Evolutionary conservation across 2,329 filamentous ascomycete species (phyloP).

Genomic region (Aspergillus unguis): DNA sequence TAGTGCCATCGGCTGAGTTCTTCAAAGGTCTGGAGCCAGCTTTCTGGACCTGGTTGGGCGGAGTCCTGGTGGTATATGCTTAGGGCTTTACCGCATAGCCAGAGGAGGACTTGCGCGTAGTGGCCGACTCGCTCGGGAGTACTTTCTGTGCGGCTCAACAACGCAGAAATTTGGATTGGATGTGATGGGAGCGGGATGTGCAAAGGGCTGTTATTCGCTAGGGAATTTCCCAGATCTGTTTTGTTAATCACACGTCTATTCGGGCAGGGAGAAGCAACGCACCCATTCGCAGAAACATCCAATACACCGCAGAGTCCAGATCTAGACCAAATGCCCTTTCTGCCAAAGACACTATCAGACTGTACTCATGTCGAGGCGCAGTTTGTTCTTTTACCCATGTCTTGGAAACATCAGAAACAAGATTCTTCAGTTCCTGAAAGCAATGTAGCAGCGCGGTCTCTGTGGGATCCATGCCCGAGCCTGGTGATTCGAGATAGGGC

Average conservation of each 20-base stretch:
- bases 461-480: neutral
- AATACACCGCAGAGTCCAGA: constrained; percentile 27
- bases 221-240: constrained; percentile 23
- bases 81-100: constrained; percentile 26
- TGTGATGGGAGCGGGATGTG: constrained; percentile 17
- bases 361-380: neutral
- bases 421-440: constrained; percentile 14
- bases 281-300: constrained; percentile 29
- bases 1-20: constrained; percentile 29
- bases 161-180: constrained; percentile 11
- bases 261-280: constrained; percentile 2
- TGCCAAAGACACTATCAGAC: constrained; percentile 12
- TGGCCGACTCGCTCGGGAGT: constrained; percentile 20
- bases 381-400: constrained; percentile 14
- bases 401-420: constrained; percentile 15
- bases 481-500: neutral
- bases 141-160: constrained; percentile 13
- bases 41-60: constrained; percentile 3
- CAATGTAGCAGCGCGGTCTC: constrained; percentile 14
- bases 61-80: constrained; percentile 18
- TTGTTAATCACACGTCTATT: neutral
- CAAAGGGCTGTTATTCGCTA: constrained; percentile 22
- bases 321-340: constrained; percentile 15
- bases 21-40: constrained; percentile 25
- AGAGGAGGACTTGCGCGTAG: constrained; percentile 24